phyloP scores from a whole-genome alignment of 75 land plant species.

The Selaginella moellendorffii region DNA sequence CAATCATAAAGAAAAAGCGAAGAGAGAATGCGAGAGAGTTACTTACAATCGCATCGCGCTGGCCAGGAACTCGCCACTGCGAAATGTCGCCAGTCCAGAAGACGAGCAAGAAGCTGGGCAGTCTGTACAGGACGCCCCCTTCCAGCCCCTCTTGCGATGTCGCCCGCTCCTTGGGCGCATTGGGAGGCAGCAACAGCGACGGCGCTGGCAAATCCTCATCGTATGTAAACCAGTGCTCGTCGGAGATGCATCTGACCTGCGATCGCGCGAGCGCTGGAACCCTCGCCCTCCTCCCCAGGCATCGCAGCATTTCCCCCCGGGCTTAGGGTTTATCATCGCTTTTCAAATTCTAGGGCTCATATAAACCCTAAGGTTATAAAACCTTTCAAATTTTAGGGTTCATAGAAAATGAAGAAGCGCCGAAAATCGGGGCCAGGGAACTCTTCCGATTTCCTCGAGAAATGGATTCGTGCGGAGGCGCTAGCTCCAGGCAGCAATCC shows the following conservation, averaged over 20 bases:
- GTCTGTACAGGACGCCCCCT: neutral
- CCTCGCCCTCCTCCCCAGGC: neutral
- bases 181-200: neutral
- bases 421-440: too few relatives aligned
- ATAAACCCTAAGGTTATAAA: neutral
- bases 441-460: too few relatives aligned
- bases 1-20: too few relatives aligned
- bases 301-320: neutral
- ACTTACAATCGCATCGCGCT: neutral
- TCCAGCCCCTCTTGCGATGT: neutral
- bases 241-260: neutral
- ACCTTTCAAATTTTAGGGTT: neutral
- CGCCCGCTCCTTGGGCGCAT: neutral
- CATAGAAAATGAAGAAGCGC: too few relatives aligned
- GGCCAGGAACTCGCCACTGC: neutral
- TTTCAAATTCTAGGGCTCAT: too few relatives aligned
- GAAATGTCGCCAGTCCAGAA: neutral
- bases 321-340: neutral
- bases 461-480: constrained; percentile 53
- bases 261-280: neutral
- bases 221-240: neutral
- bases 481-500: constrained; percentile 72
- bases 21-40: too few relatives aligned
- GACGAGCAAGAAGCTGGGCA: neutral
- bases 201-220: neutral